Base-by-base conservation (phyloP, 805 yeast genomes). In the Wickerhamomyces bisporus region DNA sequence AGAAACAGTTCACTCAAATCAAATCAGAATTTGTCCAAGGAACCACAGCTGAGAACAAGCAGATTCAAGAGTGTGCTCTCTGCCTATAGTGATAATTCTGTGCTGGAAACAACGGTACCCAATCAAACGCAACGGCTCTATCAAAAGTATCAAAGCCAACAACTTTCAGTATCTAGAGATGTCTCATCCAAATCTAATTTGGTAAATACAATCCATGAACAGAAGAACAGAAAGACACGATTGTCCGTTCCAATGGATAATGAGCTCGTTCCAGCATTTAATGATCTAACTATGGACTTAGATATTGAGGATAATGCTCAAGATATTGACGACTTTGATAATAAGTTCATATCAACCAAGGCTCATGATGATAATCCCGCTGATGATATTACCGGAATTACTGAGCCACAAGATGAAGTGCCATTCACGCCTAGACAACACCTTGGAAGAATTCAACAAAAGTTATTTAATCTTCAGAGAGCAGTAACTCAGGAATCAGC, bases 221-320 rank as follows among this genome's bases (percentile, higher is more conserved):
- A 8, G 23, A 21, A 26, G 15, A 21, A 13, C 19, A 17, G 26
- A 20, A 30, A 48, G 6, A 30, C 24, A 28, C 41, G 42, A 10
- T 30, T 34, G 2, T 30, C 45, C 2, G 44, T 52, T 4, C 36
- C 48, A 1, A 45, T 50, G 50, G 47, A 42, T 10, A 45, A 49
- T 32, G 57, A 46, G 9, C 17, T 51, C 23, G 42, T 52, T 3
- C 57, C 57, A 1, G 57, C 57, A 3, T 52, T 52, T 31, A 46
- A 43, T 23, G 47, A 43, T 20, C 28, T 52, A 40, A 49, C 43
- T 27, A 50, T 52, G 40, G 57, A 51, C 19, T 9, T 52, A 4
- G 51, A 30, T 15, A 39, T 39, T 4, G 43, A 35, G 13, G n/a
- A 10, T 26, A 19, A 29, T 11, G 25, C 12, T 17, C 16, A n/a